These are phyloP conservation scores for Porogramme epimiltina DNA, from an alignment of 1,284 basidiomycete species.

Conservation along the genomic window DNA sequence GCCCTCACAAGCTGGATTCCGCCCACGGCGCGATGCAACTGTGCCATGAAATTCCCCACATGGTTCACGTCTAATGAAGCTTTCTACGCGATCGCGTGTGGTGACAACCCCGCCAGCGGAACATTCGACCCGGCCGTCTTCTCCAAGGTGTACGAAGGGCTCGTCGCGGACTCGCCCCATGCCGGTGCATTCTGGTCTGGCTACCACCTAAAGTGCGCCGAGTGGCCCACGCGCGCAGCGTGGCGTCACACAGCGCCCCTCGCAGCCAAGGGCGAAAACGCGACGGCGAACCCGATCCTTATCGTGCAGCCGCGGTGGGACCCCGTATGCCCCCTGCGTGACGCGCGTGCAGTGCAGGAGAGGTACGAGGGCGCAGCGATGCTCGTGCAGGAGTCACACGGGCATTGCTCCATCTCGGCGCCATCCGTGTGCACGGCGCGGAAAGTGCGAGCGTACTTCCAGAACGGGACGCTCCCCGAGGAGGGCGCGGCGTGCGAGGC, in stretches of 20 bases:
- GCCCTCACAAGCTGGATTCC: not conserved
- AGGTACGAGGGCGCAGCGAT: slow-evolving; percentile 22
- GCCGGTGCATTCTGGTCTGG: slow-evolving; percentile 17
- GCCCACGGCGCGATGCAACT: not conserved
- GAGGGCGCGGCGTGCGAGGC: not conserved
- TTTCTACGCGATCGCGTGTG: not conserved
- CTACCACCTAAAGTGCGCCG: slow-evolving; percentile 15
- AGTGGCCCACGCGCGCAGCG: slow-evolving; percentile 17
- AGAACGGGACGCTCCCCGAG: not conserved
- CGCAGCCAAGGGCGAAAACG: too few relatives aligned
- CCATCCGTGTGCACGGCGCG: slow-evolving; percentile 46
- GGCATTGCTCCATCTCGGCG: slow-evolving; percentile 45
- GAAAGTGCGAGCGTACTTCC: slow-evolving; percentile 25
- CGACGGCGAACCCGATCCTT: slow-evolving; percentile 33
- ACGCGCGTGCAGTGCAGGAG: slow-evolving; percentile 16
- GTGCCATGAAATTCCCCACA: not conserved
- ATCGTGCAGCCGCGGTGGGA: slow-evolving; percentile 21
- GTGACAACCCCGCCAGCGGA: too few relatives aligned
- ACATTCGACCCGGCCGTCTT: too few relatives aligned
- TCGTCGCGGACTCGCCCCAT: slow-evolving; percentile 37
- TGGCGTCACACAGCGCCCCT: slow-evolving; percentile 22
- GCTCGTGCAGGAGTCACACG: slow-evolving; percentile 20
- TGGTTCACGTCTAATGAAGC: not conserved
- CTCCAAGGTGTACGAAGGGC: slow-evolving; percentile 29
- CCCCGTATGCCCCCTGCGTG: slow-evolving; percentile 20